Base-by-base conservation (phyloP, 495 filamentous ascomycete species). In the Bryoglossum gracile region DNA sequence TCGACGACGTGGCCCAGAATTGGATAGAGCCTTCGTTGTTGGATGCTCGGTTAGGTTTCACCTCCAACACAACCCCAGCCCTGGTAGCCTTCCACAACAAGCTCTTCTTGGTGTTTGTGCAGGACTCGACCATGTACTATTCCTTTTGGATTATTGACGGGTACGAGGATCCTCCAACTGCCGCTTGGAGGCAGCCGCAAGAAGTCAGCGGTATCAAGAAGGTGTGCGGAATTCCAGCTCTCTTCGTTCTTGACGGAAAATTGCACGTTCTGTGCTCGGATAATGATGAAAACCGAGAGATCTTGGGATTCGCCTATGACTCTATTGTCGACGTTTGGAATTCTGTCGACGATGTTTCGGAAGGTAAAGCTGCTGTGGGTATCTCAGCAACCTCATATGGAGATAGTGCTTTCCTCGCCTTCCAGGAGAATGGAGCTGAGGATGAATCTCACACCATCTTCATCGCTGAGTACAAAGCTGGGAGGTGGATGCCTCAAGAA, bases 381-480 rank as follows among this genome's bases (percentile, higher is more conserved):
- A 56, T 61, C 14, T 57, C 53, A 17, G 62, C 62, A 3, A 57
- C 62, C 0, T 62, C 56, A 19, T 65, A 57, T 36, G 62, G 62
- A 30, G 54, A 65, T 26, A 50, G 25, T 26, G 56, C 57, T 3
- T 62, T 58, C 38, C 51, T 65, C 5, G 55, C 55, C 19, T 65
- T 61, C 47, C 54, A 59, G 46, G 53, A 59, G 40, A 38, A 50
- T 24, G 51, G 50, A 9, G 46, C 48, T 0, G 55, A 39, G 3
- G 41, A 58, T 36, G 34, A 44, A 8, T 50, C 46, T 6, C 55
- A 59, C 33, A 33, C 47, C 11, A 56, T 65, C 8, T 57, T 25
- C 35, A 48, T 65, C 14, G 50, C 51, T 34, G 55, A 53, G 34
- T 65, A 54, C 32, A 53, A 43, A 40, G 43, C 53, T 41, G 57